Conservation (phyloP, 176 grass and related monocot genomes). For the Dendrocalamus sinicus region DNA sequence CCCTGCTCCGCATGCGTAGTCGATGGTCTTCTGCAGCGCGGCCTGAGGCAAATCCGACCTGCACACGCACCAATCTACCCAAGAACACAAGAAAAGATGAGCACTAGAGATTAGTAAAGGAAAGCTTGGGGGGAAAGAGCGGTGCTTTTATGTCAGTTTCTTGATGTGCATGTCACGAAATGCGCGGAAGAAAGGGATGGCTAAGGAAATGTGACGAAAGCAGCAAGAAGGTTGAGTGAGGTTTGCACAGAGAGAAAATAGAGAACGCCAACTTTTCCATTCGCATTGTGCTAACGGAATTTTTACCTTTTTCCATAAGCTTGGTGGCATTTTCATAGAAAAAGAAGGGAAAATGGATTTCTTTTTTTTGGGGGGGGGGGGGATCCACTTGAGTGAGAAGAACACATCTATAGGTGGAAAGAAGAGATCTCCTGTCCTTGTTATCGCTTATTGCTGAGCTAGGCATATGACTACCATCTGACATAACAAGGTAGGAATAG, state of each 20-base stretch:
- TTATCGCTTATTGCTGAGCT: background rate
- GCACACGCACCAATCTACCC: conserved; percentile 92
- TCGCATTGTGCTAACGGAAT: conserved; percentile 1
- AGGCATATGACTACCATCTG: background rate
- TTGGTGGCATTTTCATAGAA: background rate
- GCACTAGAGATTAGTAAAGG: background rate
- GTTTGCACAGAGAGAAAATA: background rate
- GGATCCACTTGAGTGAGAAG: background rate
- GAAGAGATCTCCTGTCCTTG: background rate
- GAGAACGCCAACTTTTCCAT: background rate
- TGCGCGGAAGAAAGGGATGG: background rate
- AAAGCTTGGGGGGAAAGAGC: background rate
- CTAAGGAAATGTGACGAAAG: conserved; percentile 26
- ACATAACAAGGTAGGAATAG: background rate
- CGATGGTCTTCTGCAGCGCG: conserved; percentile 83
- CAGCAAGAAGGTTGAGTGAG: background rate
- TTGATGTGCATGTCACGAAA: background rate
- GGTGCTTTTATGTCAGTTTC: conserved; percentile 20
- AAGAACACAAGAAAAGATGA: background rate
- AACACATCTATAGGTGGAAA: background rate
- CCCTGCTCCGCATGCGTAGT: conserved; percentile 91
- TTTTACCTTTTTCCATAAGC: background rate
- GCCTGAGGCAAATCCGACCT: conserved; percentile 57
- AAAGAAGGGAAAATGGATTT: background rate
- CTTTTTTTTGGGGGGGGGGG: background rate